Evolutionary conservation across 768 basidiomycete genomes (phyloP), one percentile per base, ranked within the genome.

Genomic region (Tubosaeta sp.): DNA sequence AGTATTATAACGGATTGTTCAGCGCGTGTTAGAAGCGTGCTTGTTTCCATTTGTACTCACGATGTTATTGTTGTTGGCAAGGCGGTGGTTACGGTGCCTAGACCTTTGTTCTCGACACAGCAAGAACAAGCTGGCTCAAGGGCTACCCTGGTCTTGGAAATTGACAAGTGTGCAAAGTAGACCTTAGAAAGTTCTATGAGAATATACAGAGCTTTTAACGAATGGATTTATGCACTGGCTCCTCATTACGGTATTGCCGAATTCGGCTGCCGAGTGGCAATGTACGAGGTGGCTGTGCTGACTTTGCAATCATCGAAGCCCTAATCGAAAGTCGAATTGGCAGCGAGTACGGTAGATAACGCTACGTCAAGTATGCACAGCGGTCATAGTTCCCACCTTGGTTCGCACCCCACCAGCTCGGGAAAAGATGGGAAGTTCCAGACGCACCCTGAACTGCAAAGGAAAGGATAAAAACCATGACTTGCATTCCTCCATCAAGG

Each of bases 381-480:
- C 30, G 9, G 30, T 12, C 30, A 25, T 65, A 71, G 59, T 31
- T 31, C 30, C 30, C 30, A 31, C 30, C 30, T 31, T 31, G 30
- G 30, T 31, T 31, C 30, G 30, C 30, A 31, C 10, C 12, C 30
- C 30, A 31, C 30, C 30, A 31, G 30, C 30, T 61, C 10, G 80
- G 77, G 70, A 81, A 81, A 21, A 74, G 59, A 55, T 80, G 75
- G 0, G 77, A 60, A 13, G 64, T 61, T 3, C 80, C 79, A 12
- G 72, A 70, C 3, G 76, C 80, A 19, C 81, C 81, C 49, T 76
- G 75, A 3, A 82, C 77, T 0, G 78, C 69, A 44, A 72, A 73
- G 1, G 80, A 78, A 9, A 76, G 67, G 18, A 81, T 68, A 63
- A 78, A 78, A 29, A 77, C 72, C 79, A 82, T 82, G 16, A 81